Conservation (phyloP, 2,329 filamentous ascomycete species). For the Aspergillus clavatus region DNA sequence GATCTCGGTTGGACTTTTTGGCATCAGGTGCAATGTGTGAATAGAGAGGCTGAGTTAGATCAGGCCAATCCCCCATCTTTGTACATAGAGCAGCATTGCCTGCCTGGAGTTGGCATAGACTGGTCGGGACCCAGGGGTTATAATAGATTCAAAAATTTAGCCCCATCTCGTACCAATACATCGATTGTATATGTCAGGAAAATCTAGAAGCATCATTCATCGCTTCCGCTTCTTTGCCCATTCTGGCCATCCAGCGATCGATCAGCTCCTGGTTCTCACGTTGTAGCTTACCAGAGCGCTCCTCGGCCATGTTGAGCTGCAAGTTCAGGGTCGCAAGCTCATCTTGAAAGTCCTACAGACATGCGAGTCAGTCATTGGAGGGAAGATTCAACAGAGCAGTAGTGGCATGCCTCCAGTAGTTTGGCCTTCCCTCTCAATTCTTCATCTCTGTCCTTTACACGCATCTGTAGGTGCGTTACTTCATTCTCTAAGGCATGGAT, state of each 20-base stretch:
- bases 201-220: conserved; percentile 64
- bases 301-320: conserved; percentile 80
- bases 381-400: neutral
- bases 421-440: conserved; percentile 81
- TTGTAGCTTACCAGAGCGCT: conserved; percentile 66
- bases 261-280: conserved; percentile 85
- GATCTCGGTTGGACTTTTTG: conserved; percentile 3
- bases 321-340: conserved; percentile 85
- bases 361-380: conserved; percentile 3
- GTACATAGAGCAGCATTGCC: neutral
- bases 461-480: conserved; percentile 57
- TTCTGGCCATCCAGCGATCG: conserved; percentile 84
- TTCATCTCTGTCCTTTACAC: conserved; percentile 74
- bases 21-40: conserved; percentile 9
- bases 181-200: conserved; percentile 27
- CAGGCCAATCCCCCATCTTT: neutral
- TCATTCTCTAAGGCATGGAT: conserved; percentile 61
- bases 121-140: too few species aligned
- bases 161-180: neutral
- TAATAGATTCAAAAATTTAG: too few species aligned
- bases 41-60: conserved; percentile 4
- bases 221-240: conserved; percentile 77
- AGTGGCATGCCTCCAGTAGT: conserved; percentile 60
- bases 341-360: conserved; percentile 70
- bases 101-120: neutral